Evolutionary conservation across 2,329 filamentous ascomycete species (phyloP), one percentile per base, ranked within the genome.

Genomic region (Pezicula neosporulosa): DNA sequence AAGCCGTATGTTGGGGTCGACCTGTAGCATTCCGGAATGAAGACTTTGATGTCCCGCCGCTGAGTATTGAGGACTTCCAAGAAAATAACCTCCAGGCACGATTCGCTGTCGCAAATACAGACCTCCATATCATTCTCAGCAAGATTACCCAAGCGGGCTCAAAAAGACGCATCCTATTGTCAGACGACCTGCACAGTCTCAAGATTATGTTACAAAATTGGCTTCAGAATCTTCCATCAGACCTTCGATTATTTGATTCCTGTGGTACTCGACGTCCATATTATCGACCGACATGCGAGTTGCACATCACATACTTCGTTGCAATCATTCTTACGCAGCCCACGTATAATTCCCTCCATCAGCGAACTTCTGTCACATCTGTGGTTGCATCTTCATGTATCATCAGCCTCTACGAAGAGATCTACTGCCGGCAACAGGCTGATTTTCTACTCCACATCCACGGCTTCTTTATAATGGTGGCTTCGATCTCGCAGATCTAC

Each of bases 311-410:
- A 9, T 50, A 50, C 33, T 46, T 50, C 18, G 19, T 41, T 10
- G 12, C 12, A 13, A 46, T 50, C 24, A 39, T 50, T 4, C 41
- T 50, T 9, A 21, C 19, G 6, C 39, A 50, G 6, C 15, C 24
- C 4, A 36, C 9, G 9, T n/a, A 36, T 18, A 45, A 4, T 16
- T 6, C 13, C 28, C 27, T 16, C 13, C 38, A 39, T 12, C 45
- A 30, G 33, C 15, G 42, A n/a, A 12, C 30, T 6, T 45, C 48
- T 9, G n/a, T 44, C 21, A n/a, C n/a, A n/a, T n/a, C n/a, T n/a
- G n/a, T n/a, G n/a, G 37, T 50, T 18, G 48, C 48, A 18, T 44
- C 39, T 19, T 50, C 48, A 15, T 50, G 39, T 27, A 38, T 44
- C 41, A 19, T 42, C 30, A 16, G 16, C 6, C 24, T 50, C 12